These are phyloP conservation scores for Capronia americana DNA, from an alignment of 2,329 filamentous ascomycete species.

Conservation along the genomic window DNA sequence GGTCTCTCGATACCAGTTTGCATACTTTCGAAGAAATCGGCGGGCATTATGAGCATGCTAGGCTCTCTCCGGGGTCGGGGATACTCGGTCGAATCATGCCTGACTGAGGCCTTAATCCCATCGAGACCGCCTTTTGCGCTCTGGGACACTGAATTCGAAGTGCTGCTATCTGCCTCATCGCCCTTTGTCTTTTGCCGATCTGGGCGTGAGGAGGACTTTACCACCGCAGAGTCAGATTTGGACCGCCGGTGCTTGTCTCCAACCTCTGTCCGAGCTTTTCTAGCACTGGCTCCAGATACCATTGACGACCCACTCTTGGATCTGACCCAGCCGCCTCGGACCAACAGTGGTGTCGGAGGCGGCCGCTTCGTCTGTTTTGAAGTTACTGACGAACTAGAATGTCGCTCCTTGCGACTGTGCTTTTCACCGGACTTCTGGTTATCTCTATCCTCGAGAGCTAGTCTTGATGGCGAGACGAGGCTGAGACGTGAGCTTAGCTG, in stretches of 20 bases:
- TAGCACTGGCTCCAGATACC: constrained; percentile 30
- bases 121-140: not conserved
- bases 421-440: constrained; percentile 3
- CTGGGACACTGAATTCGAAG: not conserved
- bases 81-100: constrained; percentile 4
- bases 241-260: constrained; percentile 20
- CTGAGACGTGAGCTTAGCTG: constrained; percentile 38
- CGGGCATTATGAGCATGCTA: constrained; percentile 36
- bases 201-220: constrained; percentile 9
- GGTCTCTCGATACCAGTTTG: not conserved
- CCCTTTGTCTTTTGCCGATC: constrained; percentile 8
- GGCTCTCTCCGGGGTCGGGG: constrained; percentile 24
- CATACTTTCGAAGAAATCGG: constrained; percentile 31
- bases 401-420: constrained; percentile 21
- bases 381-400: constrained; percentile 13
- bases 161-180: not conserved
- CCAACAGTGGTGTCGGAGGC: constrained; percentile 26
- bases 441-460: constrained; percentile 15
- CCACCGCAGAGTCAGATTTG: constrained; percentile 21
- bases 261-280: constrained; percentile 18
- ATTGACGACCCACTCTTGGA: constrained; percentile 37
- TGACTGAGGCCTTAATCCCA: not conserved
- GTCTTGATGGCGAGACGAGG: constrained; percentile 9
- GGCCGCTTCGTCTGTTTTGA: constrained; percentile 24
- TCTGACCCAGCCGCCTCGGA: constrained; percentile 38